phyloP scores from a whole-genome alignment of 345 rosid genomes.

The Camelina laxa region DNA sequence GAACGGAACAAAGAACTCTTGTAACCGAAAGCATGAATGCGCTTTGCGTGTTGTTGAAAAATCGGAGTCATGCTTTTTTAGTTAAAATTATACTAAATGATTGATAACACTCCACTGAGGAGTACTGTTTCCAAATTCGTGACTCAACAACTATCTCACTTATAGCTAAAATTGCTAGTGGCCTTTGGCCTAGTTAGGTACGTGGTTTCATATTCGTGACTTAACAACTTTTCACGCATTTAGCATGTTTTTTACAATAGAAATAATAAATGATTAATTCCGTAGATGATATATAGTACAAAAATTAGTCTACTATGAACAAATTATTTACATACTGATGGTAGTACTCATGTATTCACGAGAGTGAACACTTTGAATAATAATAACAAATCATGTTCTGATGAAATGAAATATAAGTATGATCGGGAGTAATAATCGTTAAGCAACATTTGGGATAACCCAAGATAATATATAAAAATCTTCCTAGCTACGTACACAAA shows the following conservation, averaged over 20 bases:
- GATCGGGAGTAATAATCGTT: background rate
- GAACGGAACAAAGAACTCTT: background rate
- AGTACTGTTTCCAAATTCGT: background rate
- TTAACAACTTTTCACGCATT: background rate
- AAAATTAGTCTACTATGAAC: background rate
- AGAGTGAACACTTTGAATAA: background rate
- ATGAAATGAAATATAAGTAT: background rate
- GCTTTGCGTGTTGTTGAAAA: background rate
- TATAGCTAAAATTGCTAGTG: background rate
- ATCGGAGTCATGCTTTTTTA: background rate
- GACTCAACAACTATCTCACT: slow-evolving; percentile 4
- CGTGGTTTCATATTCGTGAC: slow-evolving; percentile 4
- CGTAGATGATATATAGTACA: background rate
- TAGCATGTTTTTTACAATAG: background rate
- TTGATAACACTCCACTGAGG: background rate
- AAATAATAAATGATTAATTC: background rate
- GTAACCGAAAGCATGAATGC: background rate
- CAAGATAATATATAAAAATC: background rate
- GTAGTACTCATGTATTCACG: background rate
- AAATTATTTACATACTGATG: background rate
- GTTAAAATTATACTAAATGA: background rate
- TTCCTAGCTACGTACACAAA: slow-evolving; percentile 1
- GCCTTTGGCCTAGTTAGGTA: background rate
- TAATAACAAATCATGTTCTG: background rate
- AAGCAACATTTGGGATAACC: slow-evolving; percentile 12